Base-by-base conservation (phyloP, 1,284 basidiomycete species). In the Rugosomyces carneus region DNA sequence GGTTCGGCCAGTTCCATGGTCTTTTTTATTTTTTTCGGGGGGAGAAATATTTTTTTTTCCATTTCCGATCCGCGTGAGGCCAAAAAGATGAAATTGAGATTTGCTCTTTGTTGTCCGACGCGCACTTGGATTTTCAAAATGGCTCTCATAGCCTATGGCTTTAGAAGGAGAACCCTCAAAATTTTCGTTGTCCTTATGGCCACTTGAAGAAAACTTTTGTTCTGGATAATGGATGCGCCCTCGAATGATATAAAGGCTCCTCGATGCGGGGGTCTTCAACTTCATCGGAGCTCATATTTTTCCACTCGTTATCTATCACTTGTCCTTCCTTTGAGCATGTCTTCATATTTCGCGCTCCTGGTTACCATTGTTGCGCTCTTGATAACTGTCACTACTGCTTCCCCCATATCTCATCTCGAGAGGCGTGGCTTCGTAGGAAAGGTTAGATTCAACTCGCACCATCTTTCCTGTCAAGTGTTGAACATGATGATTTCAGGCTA, bases 401-500 rank as follows among this genome's bases (percentile, higher is more conserved):
- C 43, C 11, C 51, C 51, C 15, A 37, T 38, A 16, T 15, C 38
- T 23, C 26, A 16, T 26, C 29, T 53, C 10, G 20, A 35, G 41
- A 50, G 44, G 34, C 48, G 51, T 5, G 37, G 29, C 19, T 45
- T 47, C 16, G 15, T 35, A 26, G 53, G 53, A 27, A 50, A 47
- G 35, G 53, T 53, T 16, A 21, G 50, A 44, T 6, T 16, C 11
- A 23, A 23, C 5, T 9, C 21, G 29, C 35, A 20, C 15, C 29
- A 20, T 42, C 21, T 23, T 11, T 8, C 15, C 29, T 24, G 27
- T 11, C 13, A 3, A 13, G 18, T 19, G 31, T n/a, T 40, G 6
- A 44, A 1, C 37, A 23, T 34, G 13, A 31, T 16, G 11, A 4
- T 21, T 5, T 3, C 48, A 73, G 68, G 70, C 69, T 19, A 71